These are phyloP conservation scores for Vigna trinervia DNA, from an alignment of 306 rosid genomes.

Conservation along the genomic window DNA sequence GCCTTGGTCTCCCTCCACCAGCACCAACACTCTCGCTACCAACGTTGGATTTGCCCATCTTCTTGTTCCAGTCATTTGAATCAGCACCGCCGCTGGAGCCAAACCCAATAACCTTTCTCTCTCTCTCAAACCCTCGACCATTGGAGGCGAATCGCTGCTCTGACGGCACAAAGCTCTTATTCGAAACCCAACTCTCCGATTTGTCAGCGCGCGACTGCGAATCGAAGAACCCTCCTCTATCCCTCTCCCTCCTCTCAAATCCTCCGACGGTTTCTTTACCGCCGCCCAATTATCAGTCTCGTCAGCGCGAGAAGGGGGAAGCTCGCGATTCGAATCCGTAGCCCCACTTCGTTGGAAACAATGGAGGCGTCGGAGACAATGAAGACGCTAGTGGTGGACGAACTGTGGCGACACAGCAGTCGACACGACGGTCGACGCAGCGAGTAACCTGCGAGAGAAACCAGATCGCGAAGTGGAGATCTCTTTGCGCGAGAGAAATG, in stretches of 20 bases:
- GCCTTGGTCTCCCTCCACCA: constrained; percentile 67
- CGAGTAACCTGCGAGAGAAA: too few relatives aligned
- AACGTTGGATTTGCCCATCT: constrained; percentile 48
- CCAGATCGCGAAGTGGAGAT: too few relatives aligned
- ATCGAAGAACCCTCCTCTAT: constrained; percentile 71
- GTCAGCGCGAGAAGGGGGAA: constrained; percentile 82
- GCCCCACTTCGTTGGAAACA: not conserved
- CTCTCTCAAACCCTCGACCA: constrained; percentile 70
- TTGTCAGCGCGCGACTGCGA: constrained; percentile 86
- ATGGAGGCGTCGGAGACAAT: too few relatives aligned
- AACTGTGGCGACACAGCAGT: too few relatives aligned
- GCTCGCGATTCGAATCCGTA: constrained; percentile 62
- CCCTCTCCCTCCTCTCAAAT: constrained; percentile 62
- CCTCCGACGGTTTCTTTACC: constrained; percentile 72
- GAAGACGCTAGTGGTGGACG: too few relatives aligned
- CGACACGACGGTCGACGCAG: too few relatives aligned
- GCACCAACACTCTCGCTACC: constrained; percentile 51
- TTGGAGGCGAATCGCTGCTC: constrained; percentile 63
- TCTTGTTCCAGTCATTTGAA: constrained; percentile 67
- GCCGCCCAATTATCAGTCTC: constrained; percentile 90
- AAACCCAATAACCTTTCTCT: constrained; percentile 62
- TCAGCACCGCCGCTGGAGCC: constrained; percentile 67
- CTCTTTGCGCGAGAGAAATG: too few relatives aligned
- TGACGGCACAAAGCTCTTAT: constrained; percentile 61
- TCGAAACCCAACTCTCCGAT: constrained; percentile 82